Evolutionary conservation across 306 rosid species (phyloP), one percentile per base, ranked within the genome.

Genomic region (Hylodesmum podocarpum): DNA sequence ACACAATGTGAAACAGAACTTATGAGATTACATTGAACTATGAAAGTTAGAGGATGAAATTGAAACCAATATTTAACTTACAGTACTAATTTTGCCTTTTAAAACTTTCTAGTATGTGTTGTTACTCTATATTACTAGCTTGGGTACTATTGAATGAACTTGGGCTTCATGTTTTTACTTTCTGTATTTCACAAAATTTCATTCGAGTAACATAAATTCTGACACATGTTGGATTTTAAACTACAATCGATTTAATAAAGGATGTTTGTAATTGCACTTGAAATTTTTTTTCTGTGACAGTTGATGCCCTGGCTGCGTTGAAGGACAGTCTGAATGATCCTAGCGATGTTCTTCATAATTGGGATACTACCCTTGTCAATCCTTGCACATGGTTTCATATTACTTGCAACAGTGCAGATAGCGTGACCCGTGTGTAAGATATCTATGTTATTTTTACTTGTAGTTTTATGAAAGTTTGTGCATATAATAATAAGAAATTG

Each of bases 321-420:
- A 92, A 75, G 84, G 55, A 67, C 63, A 78, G 6, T 74, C 22
- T 92, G 75, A 47, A 0, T 9, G 97, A 92, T 84, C 89, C 96
- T 59, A 84, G 59, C 43, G 62, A 37, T 78, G 86, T 79, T 65
- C 81, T 92, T 46, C 85, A 75, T 54, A 90, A 79, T 80, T 92
- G 97, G 97, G 89, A 90, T 84, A 5, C 88, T 27, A 80, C 87
- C 5, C 86, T 87, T 12, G 89, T 83, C 63, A 88, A 72, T 88
- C 97, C 97, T 69, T 92, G 96, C 66, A 87, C 93, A 4, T 92
- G 97, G 97, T 85, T 87, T 63, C 89, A 90, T 41, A 85, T 92
- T 33, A 79, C 86, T 28, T 92, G 97, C 76, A 86, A 72, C 43
- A 51, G 27, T 27, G 87, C 84, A 1, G 85, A 81, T 68, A 77